These are phyloP conservation scores for Pseudogymnoascus sp. DNA, from an alignment of 2,329 filamentous ascomycete species.

Conservation along the genomic window DNA sequence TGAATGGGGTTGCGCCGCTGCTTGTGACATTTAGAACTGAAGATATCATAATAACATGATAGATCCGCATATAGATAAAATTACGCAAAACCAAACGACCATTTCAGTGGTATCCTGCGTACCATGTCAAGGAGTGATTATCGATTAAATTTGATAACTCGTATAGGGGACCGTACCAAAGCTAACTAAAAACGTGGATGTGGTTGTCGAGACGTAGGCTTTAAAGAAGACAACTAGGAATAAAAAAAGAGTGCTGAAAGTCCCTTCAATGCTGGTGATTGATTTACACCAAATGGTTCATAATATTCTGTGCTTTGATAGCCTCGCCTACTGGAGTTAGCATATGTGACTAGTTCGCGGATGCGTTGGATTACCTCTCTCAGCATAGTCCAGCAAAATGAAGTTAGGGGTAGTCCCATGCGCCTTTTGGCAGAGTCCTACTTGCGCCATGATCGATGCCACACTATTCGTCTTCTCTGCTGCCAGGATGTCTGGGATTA, in stretches of 20 bases:
- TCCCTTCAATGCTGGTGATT: background rate
- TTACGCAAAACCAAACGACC: background rate
- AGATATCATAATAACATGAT: background rate
- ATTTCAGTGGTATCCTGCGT: background rate
- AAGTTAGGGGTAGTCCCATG: conserved; percentile 44
- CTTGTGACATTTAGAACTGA: background rate
- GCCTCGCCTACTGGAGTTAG: conserved; percentile 20
- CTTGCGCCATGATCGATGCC: conserved; percentile 42
- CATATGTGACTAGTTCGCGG: background rate
- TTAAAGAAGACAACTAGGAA: background rate
- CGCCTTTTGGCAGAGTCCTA: conserved; percentile 34
- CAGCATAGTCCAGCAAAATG: conserved; percentile 52
- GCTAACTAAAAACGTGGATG: background rate
- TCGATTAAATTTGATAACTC: background rate
- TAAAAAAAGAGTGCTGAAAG: background rate
- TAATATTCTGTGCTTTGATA: conserved; percentile 23
- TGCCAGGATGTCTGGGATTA: conserved; percentile 43
- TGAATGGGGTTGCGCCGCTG: background rate
- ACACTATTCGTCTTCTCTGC: conserved; percentile 40
- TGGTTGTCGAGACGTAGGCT: background rate
- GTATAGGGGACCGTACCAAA: background rate
- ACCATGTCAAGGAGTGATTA: background rate
- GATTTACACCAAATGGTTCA: conserved; percentile 17
- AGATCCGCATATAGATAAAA: background rate
- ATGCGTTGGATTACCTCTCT: conserved; percentile 29